A percentile compares a stretch with the other conserved stretches of the same genome.
phyloP scores from a whole-genome alignment of 108 stramenopile species.

The Pseudonitzschia delicatissima region DNA sequence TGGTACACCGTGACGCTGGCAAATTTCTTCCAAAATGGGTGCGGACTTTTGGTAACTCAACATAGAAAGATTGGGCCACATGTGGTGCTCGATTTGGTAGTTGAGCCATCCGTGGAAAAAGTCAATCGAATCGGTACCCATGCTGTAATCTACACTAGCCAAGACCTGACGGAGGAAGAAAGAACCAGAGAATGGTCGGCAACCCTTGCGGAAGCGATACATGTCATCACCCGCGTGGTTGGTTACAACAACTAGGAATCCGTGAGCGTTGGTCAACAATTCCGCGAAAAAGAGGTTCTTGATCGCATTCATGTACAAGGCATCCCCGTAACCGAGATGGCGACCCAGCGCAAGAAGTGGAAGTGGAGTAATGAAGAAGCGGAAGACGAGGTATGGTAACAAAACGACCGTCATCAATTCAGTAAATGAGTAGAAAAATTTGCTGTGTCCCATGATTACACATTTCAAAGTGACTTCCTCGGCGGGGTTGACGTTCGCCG shows the following conservation, averaged over 20 bases:
- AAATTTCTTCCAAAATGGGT: conserved; percentile 50
- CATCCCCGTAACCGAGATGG: conserved; percentile 30
- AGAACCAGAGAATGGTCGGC: conserved; percentile 53
- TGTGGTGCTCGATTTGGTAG: conserved; percentile 76
- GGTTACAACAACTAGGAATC: conserved; percentile 65
- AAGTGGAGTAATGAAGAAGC: conserved; percentile 57
- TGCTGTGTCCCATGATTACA: conserved; percentile 24
- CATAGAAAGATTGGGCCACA: conserved; percentile 72
- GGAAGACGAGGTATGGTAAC: conserved; percentile 48
- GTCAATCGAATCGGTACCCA: conserved; percentile 60
- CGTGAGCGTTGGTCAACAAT: conserved; percentile 61
- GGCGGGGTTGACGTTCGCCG: conserved; percentile 26
- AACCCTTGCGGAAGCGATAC: conserved; percentile 64
- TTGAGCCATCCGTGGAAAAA: conserved; percentile 71
- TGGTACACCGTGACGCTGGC: conserved; percentile 52
- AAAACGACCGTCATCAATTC: conserved; percentile 49
- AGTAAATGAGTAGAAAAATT: conserved; percentile 19
- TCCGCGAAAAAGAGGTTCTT: conserved; percentile 65
- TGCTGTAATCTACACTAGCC: conserved; percentile 45
- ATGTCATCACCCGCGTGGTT: conserved; percentile 79
- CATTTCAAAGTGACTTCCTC: conserved; percentile 42
- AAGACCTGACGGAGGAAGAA: conserved; percentile 72
- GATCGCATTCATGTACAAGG: conserved; percentile 51
- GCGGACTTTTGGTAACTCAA: conserved; percentile 60
- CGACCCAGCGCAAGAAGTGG: conserved; percentile 45